Evolutionary conservation across 257 asterid species (phyloP).

Genomic region (Jasminum sambac): DNA sequence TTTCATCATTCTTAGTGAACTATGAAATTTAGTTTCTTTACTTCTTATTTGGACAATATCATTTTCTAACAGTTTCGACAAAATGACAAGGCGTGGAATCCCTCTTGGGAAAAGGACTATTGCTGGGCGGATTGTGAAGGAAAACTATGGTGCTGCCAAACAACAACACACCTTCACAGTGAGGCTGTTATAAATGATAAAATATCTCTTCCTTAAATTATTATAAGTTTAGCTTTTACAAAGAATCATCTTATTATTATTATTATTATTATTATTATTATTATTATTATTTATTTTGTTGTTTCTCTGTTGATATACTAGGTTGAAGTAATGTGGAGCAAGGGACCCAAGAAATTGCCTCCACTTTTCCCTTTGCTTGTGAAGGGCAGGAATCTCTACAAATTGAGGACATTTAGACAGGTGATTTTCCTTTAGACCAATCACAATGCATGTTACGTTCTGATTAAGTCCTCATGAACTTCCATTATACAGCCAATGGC

Average conservation of each 20-base stretch:
- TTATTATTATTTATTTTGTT: too few species aligned
- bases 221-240: background rate
- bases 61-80: slow-evolving; percentile 45
- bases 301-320: slow-evolving; percentile 30
- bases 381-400: slow-evolving; percentile 78
- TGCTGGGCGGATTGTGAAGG: slow-evolving; percentile 72
- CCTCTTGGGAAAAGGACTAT: slow-evolving; percentile 55
- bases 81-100: slow-evolving; percentile 42
- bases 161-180: slow-evolving; percentile 93
- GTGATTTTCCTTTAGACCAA: slow-evolving; percentile 31
- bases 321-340: slow-evolving; percentile 85
- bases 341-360: slow-evolving; percentile 55
- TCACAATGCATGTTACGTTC: background rate
- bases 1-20: background rate
- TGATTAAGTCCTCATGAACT: background rate
- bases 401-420: slow-evolving; percentile 67
- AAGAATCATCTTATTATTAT: too few species aligned
- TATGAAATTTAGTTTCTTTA: slow-evolving; percentile 7
- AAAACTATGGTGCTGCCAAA: slow-evolving; percentile 74
- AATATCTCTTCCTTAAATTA: slow-evolving; percentile 1
- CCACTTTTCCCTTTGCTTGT: slow-evolving; percentile 68
- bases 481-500: too few species aligned
- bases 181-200: slow-evolving; percentile 18
- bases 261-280: too few species aligned
- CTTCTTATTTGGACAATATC: slow-evolving; percentile 20